Base-by-base conservation (phyloP, 768 basidiomycete genomes). In the Naganishia onofrii region DNA sequence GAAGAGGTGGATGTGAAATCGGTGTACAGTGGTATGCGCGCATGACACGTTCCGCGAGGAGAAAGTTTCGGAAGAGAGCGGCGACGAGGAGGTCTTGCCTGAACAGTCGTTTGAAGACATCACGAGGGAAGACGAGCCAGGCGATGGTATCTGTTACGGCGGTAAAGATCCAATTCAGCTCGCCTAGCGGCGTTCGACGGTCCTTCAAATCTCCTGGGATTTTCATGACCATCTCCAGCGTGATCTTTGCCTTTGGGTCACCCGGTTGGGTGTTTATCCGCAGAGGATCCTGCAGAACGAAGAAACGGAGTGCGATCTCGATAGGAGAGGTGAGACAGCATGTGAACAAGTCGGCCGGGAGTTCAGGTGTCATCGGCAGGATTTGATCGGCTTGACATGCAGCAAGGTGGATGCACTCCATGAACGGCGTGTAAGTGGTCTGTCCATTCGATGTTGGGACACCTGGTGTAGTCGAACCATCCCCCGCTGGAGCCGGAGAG, bases 141-240 rank as follows among this genome's bases (percentile, higher is more conserved):
- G 96, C 96, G 72, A 99, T 98, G 10, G 96, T 98, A 82, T 99
- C 96, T 19, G 96, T 98, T 68, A 99, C 91, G 38, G 95, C 93
- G 0, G 93, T 98, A 82, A 98, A 98, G 72, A 98, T 98, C 96
- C 96, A 99, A 79, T 95, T 96, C n/a, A 99, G 86, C 82, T 99
- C 96, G 63, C 96, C 96, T 0, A 99, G 84, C 0, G 96, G 94
- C 0, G 96, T 98, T 29, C 94, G 87, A 23, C 96, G 87, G 77
- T 99, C 96, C 81, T 95, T 96, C 70, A 98, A 86, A 78, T 97
- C 94, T 10, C 96, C 96, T 0, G 96, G 96, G 15, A 99, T 86
- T 79, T 93, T 91, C 85, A 91, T 88, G 38, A 94, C 89, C 90
- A 93, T 91, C 76, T 97, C 93, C 32, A 89, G 85, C n/a, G 81